A percentile compares a stretch with the other conserved stretches of the same genome.
Evolutionary conservation across 108 stramenopile genomes (phyloP).

Genomic region (Asterionellopsis glacialis): DNA sequence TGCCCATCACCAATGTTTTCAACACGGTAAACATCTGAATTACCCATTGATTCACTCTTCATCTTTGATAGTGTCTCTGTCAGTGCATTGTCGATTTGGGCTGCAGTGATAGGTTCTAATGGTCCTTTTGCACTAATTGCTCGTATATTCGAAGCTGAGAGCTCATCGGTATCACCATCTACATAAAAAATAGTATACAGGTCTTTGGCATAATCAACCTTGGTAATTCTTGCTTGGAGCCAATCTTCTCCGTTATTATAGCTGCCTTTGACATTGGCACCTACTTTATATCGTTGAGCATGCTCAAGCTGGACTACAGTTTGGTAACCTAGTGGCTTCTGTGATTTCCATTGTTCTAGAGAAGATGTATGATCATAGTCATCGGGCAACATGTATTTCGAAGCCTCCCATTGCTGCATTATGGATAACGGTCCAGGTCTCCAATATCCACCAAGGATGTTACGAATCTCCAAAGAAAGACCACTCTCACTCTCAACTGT

Average conservation of each 20-base stretch:
- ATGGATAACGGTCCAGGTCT: not conserved
- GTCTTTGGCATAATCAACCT: not conserved
- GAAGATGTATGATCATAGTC: conserved; percentile 58
- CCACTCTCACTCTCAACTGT: conserved; percentile 11
- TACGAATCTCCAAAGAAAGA: conserved; percentile 21
- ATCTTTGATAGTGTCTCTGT: not conserved
- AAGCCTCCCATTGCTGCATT: not conserved
- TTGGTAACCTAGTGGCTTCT: conserved; percentile 58
- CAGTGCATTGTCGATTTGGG: not conserved
- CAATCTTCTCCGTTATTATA: too few species aligned
- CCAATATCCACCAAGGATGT: conserved; percentile 27
- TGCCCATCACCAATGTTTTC: conserved; percentile 50
- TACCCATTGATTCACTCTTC: not conserved
- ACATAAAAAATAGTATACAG: not conserved
- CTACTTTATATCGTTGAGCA: not conserved
- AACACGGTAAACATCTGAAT: not conserved
- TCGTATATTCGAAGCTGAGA: not conserved
- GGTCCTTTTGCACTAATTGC: too few species aligned
- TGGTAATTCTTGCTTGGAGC: too few species aligned
- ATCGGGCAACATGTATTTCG: conserved; percentile 13
- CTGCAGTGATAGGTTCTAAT: not conserved
- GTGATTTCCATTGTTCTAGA: conserved; percentile 52
- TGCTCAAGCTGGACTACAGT: conserved; percentile 45
- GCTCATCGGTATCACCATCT: not conserved
- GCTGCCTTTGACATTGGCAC: not conserved